Percentiles rank a stretch among this genome's conserved stretches.
Conservation (phyloP, 2,329 filamentous ascomycete species). For the Sporothrix euskadiensis region DNA sequence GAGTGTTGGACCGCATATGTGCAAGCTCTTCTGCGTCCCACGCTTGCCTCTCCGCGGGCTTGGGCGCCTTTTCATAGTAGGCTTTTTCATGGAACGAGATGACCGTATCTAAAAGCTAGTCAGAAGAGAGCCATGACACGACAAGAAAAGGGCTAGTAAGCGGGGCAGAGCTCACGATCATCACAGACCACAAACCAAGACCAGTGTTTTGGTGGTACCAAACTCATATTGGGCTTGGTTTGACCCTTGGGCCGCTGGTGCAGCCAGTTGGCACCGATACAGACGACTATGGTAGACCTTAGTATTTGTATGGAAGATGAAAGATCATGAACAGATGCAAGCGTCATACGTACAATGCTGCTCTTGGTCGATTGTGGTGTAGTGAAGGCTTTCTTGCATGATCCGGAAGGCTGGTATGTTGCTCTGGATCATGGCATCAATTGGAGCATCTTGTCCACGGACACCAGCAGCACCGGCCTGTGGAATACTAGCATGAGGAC, state of each 20-base stretch:
- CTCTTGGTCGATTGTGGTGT: constrained; percentile 70
- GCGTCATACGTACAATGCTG: constrained; percentile 54
- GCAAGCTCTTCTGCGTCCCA: constrained; percentile 39
- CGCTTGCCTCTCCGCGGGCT: constrained; percentile 31
- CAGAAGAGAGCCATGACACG: constrained; percentile 22
- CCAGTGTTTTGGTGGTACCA: constrained; percentile 55
- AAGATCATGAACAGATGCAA: not conserved
- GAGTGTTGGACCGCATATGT: constrained; percentile 44
- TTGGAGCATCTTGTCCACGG: not conserved
- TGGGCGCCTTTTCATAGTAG: constrained; percentile 36
- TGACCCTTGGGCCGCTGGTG: constrained; percentile 41
- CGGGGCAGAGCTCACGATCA: constrained; percentile 51
- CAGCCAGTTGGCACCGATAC: constrained; percentile 69
- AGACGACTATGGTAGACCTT: constrained; percentile 54
- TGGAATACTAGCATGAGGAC: not conserved
- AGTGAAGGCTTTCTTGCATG: constrained; percentile 72
- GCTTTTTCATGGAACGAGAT: constrained; percentile 68
- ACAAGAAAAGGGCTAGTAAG: constrained; percentile 18
- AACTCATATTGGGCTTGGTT: constrained; percentile 38
- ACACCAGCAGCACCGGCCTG: not conserved
- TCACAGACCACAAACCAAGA: constrained; percentile 70
- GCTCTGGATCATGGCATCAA: constrained; percentile 29
- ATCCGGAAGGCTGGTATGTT: constrained; percentile 50
- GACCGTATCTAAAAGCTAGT: constrained; percentile 56
- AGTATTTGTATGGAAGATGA: constrained; percentile 23